Evolutionary conservation across 192 early-diverging fungal genomes (phyloP).

Genomic region (Coemansia sp.): DNA sequence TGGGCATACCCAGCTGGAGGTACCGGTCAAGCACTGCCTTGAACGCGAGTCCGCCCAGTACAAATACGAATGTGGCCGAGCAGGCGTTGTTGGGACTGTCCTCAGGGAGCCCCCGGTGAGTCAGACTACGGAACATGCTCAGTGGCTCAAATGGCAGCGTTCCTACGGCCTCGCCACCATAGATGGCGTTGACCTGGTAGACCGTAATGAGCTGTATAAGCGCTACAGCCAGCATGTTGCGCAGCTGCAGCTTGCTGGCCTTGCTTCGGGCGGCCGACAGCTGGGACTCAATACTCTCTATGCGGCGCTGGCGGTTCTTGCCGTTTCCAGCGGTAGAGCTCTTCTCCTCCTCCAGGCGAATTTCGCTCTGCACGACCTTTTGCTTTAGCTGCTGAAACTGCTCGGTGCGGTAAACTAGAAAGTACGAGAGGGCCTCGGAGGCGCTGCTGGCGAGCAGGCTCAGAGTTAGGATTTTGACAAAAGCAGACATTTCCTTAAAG

Average conservation of each 20-base stretch:
- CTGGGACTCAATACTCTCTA: constrained; percentile 43
- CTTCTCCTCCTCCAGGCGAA: constrained; percentile 38
- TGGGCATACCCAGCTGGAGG: constrained; percentile 51
- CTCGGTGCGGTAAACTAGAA: constrained; percentile 42
- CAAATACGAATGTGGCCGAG: constrained; percentile 54
- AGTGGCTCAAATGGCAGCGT: constrained; percentile 48
- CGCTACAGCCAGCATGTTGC: constrained; percentile 39
- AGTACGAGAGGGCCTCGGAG: constrained; percentile 46
- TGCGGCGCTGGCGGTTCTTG: constrained; percentile 48
- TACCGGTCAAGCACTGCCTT: constrained; percentile 39
- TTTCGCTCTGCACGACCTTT: constrained; percentile 39
- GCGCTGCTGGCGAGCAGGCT: constrained; percentile 38
- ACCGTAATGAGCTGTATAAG: constrained; percentile 40
- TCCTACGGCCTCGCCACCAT: constrained; percentile 25
- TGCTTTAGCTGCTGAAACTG: constrained; percentile 46
- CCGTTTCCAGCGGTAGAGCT: constrained; percentile 11
- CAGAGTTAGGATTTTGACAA: constrained; percentile 26
- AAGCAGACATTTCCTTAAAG: constrained; percentile 35
- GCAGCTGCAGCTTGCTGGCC: constrained; percentile 43
- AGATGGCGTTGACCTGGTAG: constrained; percentile 31
- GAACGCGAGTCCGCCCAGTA: constrained; percentile 46
- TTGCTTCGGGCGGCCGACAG: constrained; percentile 41
- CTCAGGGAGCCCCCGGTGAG: constrained; percentile 44
- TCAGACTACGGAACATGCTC: constrained; percentile 40
- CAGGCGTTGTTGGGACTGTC: constrained; percentile 36